phyloP scores from a whole-genome alignment of 2,329 filamentous ascomycete species.

The Monilinia fructicola region DNA sequence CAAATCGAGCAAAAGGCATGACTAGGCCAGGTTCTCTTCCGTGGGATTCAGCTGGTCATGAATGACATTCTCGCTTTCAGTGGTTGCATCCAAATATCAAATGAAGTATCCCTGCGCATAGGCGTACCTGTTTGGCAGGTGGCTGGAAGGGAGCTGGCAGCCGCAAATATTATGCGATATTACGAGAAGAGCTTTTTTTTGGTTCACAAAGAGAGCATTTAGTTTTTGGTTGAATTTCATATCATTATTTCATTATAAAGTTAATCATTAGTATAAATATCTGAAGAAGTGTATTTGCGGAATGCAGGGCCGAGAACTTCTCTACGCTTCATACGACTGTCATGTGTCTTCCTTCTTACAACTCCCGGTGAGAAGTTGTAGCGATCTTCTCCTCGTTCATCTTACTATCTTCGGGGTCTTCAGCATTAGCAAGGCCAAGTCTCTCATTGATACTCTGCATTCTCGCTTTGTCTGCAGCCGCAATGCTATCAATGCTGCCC shows the following conservation, averaged over 20 bases:
- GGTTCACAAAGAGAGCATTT: rapidly evolving
- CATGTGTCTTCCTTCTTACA: background rate
- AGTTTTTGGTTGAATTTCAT: background rate
- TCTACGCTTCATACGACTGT: background rate
- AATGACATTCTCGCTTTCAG: background rate
- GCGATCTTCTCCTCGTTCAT: slow-evolving; percentile 16
- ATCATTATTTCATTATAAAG: background rate
- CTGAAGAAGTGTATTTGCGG: background rate
- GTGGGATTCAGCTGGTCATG: background rate
- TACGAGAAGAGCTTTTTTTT: too few relatives aligned
- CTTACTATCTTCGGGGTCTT: slow-evolving; percentile 35
- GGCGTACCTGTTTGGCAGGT: background rate
- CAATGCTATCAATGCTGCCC: slow-evolving; percentile 38
- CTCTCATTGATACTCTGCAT: slow-evolving; percentile 35
- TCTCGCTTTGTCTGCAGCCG: slow-evolving; percentile 39
- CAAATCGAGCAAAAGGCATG: too few relatives aligned
- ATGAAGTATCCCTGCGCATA: background rate
- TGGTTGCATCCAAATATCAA: too few relatives aligned
- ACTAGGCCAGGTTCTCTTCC: too few relatives aligned
- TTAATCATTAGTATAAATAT: background rate
- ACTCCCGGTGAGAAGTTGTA: slow-evolving; percentile 11
- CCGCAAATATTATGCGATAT: background rate
- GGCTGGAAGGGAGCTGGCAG: background rate
- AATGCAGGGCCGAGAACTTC: background rate
- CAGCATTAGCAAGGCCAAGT: slow-evolving; percentile 35